phyloP scores from a whole-genome alignment of 2,329 filamentous ascomycete species.

The Fusarium luffae region DNA sequence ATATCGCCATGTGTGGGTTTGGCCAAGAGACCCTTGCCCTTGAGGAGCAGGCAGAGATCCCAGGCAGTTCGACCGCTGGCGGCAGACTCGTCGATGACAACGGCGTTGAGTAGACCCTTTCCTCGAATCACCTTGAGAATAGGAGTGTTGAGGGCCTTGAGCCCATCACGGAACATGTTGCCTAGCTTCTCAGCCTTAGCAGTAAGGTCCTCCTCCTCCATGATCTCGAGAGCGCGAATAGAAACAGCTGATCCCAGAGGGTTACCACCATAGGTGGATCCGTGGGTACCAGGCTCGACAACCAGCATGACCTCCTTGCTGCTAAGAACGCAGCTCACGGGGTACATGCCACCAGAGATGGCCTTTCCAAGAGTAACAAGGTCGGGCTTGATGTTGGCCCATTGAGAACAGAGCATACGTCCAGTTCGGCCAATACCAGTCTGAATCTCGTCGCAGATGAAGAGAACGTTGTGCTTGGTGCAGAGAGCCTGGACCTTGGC shows the following conservation, averaged over 20 bases:
- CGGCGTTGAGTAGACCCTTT: constrained; percentile 94
- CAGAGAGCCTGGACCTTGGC: constrained; percentile 83
- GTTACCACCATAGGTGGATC: constrained; percentile 98
- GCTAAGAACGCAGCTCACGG: constrained; percentile 92
- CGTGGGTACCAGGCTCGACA: constrained; percentile 95
- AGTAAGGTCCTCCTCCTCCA: constrained; percentile 90
- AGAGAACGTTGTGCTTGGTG: constrained; percentile 92
- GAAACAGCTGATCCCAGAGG: constrained; percentile 95
- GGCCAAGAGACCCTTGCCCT: constrained; percentile 94
- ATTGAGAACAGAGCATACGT: constrained; percentile 92
- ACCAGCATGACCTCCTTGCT: constrained; percentile 94
- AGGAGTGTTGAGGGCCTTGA: constrained; percentile 79
- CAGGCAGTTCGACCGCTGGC: constrained; percentile 89
- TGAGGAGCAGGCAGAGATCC: constrained; percentile 96
- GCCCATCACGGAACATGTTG: constrained; percentile 81
- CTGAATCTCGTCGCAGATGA: constrained; percentile 99
- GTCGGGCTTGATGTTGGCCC: constrained; percentile 95
- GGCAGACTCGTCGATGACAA: constrained; percentile 92
- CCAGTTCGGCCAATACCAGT: constrained; percentile 96
- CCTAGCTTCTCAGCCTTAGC: constrained; percentile 85
- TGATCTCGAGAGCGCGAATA: constrained; percentile 92
- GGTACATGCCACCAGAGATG: constrained; percentile 98
- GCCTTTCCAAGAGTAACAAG: constrained; percentile 96
- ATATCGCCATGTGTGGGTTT: constrained; percentile 99
- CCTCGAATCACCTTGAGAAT: constrained; percentile 87